Evolutionary conservation across 108 stramenopile genomes (phyloP), one percentile per base, ranked within the genome.

Genomic region (Cyclostephanos tholiformis): DNA sequence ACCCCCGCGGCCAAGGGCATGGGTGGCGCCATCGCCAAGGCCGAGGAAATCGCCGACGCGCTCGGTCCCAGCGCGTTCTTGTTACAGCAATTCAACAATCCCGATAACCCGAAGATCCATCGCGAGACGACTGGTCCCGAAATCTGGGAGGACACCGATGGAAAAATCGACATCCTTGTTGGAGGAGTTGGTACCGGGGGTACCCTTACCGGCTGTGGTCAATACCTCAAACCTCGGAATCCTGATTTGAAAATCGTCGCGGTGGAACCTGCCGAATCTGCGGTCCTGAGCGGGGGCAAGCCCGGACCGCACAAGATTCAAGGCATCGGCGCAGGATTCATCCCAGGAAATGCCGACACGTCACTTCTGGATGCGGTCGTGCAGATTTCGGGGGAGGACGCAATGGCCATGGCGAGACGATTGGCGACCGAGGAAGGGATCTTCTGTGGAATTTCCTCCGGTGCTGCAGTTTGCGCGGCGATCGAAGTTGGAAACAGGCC

Each of bases 51-150:
- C 71, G 82, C 76, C 19, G 68, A 69, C 9, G 51, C 74, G 0
- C 60, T 91, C 1, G 91, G 91, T 13, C 46, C 61, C 1, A 72
- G 76, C 65, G 85, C 85, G 25, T 88, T 80, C 50, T 80, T 93
- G 66, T 85, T 93, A 29, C 92, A 96, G 76, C 97, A 97, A 82
- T 97, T 96, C 78, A 90, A 96, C 79, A 97, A 97, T 76, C 94
- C 91, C 1, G 96, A 95, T 69, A 97, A 97, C 83, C 94, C 92
- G 8, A 93, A 93, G 77, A 78, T 89, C 46, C 95, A 96, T 72
- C 69, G 85, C 43, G 92, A 89, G 64, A 91, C 92, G 20, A 93
- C 92, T 11, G 92, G 89, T 32, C 92, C 92, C 2, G 92, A 93
- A 56, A 91, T 93, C 69, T 89, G 88, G 87, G 70, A 71, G 26